Evolutionary conservation across 2,329 filamentous ascomycete species (phyloP), one percentile per base, ranked within the genome.

Genomic region (Teratosphaeria zuluensis): DNA sequence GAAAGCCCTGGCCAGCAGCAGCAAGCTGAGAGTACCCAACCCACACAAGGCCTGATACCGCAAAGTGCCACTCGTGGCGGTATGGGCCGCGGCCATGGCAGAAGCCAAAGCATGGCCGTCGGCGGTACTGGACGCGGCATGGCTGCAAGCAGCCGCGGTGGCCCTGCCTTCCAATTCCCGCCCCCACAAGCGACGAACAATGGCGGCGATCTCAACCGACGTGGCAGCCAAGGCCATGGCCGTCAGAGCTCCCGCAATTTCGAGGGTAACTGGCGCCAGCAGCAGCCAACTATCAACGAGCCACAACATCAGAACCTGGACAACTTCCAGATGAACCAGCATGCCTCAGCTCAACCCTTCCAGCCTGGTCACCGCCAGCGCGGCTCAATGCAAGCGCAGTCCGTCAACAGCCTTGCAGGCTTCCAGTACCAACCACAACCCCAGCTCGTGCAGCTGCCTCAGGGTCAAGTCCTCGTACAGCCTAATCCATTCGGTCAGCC

Each of bases 251-350:
- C 94, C 28, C 86, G 94, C 63, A 99, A 97, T 76, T 97, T 97
- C 70, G 94, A 99, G 66, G 87, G 92, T 68, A 99, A 99, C 76
- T 99, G 94, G 94, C 89, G 94, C 68, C 95, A 91, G 69, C 92
- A 76, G 74, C 60, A 75, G 78, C 61, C 79, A 79, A 80, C 82
- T 64, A 80, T 69, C 42, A 72, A 74, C 59, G 75, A 78, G 55
- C 73, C 71, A 61, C 76, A 77, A 63, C 55, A 59, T 19, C 73
- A 73, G 63, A 78, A 76, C 70, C 79, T 85, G 77, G 82, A 82
- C 59, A 83, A 81, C 68, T 86, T 86, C 70, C 81, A 81, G 68
- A 86, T 90, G 74, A 84, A 85, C 64, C 88, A 90, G 72, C 86
- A 87, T 57, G 80, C 80, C 68, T 86, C 83, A 73, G 82, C 78